Conservation (phyloP, 2,329 filamentous ascomycete species). For the Eurotiales sp. region DNA sequence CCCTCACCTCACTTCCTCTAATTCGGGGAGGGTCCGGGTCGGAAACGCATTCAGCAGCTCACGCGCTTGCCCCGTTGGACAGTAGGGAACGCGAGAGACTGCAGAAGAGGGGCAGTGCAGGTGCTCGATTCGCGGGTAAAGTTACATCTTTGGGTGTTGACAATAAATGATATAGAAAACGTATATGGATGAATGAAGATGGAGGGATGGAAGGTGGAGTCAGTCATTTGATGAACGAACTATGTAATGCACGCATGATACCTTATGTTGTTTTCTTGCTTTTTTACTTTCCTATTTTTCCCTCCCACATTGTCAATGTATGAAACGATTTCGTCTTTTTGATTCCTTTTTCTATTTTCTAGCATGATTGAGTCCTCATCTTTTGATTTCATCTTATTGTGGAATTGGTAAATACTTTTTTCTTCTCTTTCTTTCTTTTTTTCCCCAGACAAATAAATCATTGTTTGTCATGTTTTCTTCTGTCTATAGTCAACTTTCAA, state of each 20-base stretch:
- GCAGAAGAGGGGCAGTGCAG: slow-evolving; percentile 75
- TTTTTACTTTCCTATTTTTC: slow-evolving; percentile 11
- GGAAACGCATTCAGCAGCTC: slow-evolving; percentile 22
- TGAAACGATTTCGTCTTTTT: not conserved
- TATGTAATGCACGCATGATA: slow-evolving; percentile 8
- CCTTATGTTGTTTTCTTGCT: slow-evolving; percentile 8
- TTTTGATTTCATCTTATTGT: not conserved
- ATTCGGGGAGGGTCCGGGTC: slow-evolving; percentile 38
- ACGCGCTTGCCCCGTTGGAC: slow-evolving; percentile 30
- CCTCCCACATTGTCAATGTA: slow-evolving; percentile 4
- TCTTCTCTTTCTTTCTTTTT: not conserved
- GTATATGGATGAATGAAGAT: no score
- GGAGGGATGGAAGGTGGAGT: not conserved
- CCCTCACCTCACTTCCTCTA: slow-evolving; percentile 58
- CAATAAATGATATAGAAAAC: slow-evolving; percentile 81
- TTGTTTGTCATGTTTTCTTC: no score
- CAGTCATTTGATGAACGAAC: not conserved
- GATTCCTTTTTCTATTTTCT: not conserved
- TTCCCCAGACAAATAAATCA: no score
- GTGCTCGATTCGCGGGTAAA: slow-evolving; percentile 60
- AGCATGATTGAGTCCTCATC: no score
- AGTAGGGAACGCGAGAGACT: slow-evolving; percentile 63
- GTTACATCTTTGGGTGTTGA: slow-evolving; percentile 43
- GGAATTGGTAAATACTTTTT: not conserved
- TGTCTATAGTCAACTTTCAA: no score